Conservation (phyloP, 1,284 basidiomycete genomes). For the Cronartium quercuum region DNA sequence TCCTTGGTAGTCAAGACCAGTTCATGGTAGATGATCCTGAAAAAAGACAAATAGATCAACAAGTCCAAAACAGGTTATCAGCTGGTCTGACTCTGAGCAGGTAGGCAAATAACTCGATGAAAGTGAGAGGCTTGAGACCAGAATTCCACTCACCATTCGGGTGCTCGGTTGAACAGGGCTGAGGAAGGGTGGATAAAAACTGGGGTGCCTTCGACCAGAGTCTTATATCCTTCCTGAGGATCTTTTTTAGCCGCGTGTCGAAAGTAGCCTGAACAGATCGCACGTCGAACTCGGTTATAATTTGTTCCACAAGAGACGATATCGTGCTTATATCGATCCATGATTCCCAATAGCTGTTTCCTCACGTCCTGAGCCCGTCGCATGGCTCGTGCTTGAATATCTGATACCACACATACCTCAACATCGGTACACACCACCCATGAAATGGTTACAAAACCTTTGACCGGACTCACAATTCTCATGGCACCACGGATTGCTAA, state of each 20-base stretch:
- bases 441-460: conserved; percentile 63
- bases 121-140: neutral
- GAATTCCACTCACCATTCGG: conserved; percentile 57
- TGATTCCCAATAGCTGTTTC: conserved; percentile 94
- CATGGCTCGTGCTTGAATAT: conserved; percentile 90
- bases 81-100: too few species aligned
- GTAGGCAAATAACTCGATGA: too few species aligned
- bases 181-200: conserved; percentile 97
- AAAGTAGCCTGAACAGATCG: conserved; percentile 96
- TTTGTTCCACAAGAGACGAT: conserved; percentile 84
- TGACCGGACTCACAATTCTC: conserved; percentile 36
- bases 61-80: too few species aligned
- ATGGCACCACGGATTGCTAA: conserved; percentile 54
- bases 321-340: conserved; percentile 99
- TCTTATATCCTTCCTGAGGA: conserved; percentile 68
- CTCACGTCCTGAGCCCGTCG: conserved; percentile 93
- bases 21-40: conserved; percentile 62
- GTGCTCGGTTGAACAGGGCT: conserved; percentile 89
- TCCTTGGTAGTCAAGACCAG: conserved; percentile 67
- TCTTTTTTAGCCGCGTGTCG: conserved; percentile 94
- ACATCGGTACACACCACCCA: neutral
- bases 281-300: conserved; percentile 85
- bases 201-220: conserved; percentile 85
- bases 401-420: neutral
- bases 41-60: neutral